Conservation (phyloP, 805 yeast genomes). For the Allodekkera sacchari region DNA sequence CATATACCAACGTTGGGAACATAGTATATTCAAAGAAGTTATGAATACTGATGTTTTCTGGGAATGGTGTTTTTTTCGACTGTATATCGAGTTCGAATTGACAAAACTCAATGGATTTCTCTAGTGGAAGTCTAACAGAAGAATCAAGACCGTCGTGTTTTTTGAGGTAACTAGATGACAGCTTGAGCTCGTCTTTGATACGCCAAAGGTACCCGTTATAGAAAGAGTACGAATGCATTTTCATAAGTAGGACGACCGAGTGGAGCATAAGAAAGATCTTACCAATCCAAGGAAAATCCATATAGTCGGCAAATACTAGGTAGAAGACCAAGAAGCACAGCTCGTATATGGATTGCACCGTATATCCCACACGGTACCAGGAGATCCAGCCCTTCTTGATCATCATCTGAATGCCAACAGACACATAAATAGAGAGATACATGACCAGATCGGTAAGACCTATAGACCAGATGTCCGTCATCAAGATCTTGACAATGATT, state of each 20-base stretch:
- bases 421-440: constrained; percentile 61
- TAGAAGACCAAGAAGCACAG: constrained; percentile 42
- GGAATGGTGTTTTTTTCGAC: constrained; percentile 45
- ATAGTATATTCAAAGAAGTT: constrained; percentile 74
- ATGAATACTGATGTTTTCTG: constrained; percentile 53
- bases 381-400: constrained; percentile 35
- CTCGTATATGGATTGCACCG: constrained; percentile 50
- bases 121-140: constrained; percentile 25
- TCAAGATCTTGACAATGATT: constrained; percentile 49
- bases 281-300: constrained; percentile 81
- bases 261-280: constrained; percentile 79
- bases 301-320: constrained; percentile 45
- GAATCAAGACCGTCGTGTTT: constrained; percentile 28
- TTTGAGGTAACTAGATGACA: constrained; percentile 36
- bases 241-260: constrained; percentile 83
- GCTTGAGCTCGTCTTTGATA: constrained; percentile 44
- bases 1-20: constrained; percentile 86
- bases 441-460: constrained; percentile 67
- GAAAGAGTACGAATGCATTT: constrained; percentile 87
- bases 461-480: constrained; percentile 54
- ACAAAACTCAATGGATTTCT: constrained; percentile 58
- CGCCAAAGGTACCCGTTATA: constrained; percentile 87
- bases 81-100: constrained; percentile 61
- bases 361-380: constrained; percentile 66
- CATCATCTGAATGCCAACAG: constrained; percentile 49